A percentile compares a stretch with the other conserved stretches of the same genome.
Conservation (phyloP, 352 stramenopile species). For the Phytophthora podocarpi region DNA sequence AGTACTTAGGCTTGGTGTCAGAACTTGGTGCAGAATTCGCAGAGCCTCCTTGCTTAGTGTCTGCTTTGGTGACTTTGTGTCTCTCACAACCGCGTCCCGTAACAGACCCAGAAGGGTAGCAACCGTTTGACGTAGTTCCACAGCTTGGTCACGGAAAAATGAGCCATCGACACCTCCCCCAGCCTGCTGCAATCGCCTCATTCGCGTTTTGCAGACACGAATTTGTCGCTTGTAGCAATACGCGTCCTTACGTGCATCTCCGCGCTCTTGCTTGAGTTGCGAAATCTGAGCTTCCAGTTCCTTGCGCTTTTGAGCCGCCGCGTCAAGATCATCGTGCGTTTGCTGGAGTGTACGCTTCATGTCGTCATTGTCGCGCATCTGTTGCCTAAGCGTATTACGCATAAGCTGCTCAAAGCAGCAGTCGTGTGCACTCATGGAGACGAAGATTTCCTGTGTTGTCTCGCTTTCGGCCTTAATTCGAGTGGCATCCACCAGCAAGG, state of each 20-base stretch:
- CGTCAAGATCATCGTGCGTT: slow-evolving; percentile 29
- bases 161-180: slow-evolving; percentile 28
- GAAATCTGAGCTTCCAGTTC: slow-evolving; percentile 47
- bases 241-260: slow-evolving; percentile 60
- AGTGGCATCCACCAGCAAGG: slow-evolving; percentile 55
- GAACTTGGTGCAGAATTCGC: slow-evolving; percentile 32
- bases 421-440: slow-evolving; percentile 65
- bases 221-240: slow-evolving; percentile 65
- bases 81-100: slow-evolving; percentile 49
- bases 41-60: slow-evolving; percentile 61
- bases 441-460: slow-evolving; percentile 55
- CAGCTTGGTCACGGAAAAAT: slow-evolving; percentile 54
- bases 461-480: slow-evolving; percentile 69
- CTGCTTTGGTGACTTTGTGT: slow-evolving; percentile 69
- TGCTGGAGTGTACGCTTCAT: slow-evolving; percentile 32
- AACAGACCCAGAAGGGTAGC: slow-evolving; percentile 48
- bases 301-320: slow-evolving; percentile 41
- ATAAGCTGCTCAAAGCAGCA: slow-evolving; percentile 60
- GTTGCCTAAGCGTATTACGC: slow-evolving; percentile 46
- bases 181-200: slow-evolving; percentile 36
- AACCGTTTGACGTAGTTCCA: slow-evolving; percentile 43
- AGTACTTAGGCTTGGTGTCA: slow-evolving; percentile 11
- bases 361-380: slow-evolving; percentile 45
- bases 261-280: slow-evolving; percentile 53
- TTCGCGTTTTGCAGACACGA: slow-evolving; percentile 47